Percentiles rank a stretch among this genome's conserved stretches.
These are phyloP conservation scores for Terfezia claveryi DNA, from an alignment of 495 filamentous ascomycete species.

Conservation along the genomic window DNA sequence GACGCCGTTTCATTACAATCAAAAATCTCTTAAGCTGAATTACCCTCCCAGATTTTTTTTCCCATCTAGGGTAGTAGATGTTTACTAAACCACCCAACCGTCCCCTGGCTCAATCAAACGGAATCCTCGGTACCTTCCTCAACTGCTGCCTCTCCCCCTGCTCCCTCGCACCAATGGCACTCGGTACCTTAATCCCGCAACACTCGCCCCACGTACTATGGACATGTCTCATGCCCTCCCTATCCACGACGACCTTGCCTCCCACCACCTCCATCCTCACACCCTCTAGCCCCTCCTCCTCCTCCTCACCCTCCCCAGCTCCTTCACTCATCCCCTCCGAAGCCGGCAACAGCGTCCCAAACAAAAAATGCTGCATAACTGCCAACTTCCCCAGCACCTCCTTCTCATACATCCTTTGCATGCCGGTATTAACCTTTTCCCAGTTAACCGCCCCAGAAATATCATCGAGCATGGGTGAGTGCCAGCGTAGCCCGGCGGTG, in stretches of 20 bases:
- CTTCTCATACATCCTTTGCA: slow-evolving; percentile 86
- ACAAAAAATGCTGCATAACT: slow-evolving; percentile 97
- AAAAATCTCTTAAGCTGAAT: neutral
- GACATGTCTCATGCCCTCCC: slow-evolving; percentile 44
- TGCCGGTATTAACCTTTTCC: slow-evolving; percentile 80
- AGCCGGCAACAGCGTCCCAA: slow-evolving; percentile 63
- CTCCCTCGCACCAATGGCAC: slow-evolving; percentile 66
- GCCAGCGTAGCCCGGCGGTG: slow-evolving; percentile 86
- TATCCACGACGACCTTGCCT: slow-evolving; percentile 35
- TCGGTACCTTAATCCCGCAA: slow-evolving; percentile 95
- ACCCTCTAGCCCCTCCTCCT: slow-evolving; percentile 25
- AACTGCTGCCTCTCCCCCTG: slow-evolving; percentile 51
- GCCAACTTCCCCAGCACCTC: slow-evolving; percentile 87
- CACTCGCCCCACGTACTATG: slow-evolving; percentile 83
- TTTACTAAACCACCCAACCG: neutral
- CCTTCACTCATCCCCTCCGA: slow-evolving; percentile 50
- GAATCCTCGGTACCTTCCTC: slow-evolving; percentile 55
- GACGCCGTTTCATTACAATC: neutral
- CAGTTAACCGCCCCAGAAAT: slow-evolving; percentile 83
- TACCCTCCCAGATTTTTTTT: neutral
- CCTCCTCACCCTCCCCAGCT: slow-evolving; percentile 10
- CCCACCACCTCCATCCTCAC: slow-evolving; percentile 24
- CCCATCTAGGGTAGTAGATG: neutral
- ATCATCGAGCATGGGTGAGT: slow-evolving; percentile 95
- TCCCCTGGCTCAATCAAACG: slow-evolving; percentile 45